Evolutionary conservation across 2,329 filamentous ascomycete genomes (phyloP).

Genomic region (Neoarthrinium moseri): DNA sequence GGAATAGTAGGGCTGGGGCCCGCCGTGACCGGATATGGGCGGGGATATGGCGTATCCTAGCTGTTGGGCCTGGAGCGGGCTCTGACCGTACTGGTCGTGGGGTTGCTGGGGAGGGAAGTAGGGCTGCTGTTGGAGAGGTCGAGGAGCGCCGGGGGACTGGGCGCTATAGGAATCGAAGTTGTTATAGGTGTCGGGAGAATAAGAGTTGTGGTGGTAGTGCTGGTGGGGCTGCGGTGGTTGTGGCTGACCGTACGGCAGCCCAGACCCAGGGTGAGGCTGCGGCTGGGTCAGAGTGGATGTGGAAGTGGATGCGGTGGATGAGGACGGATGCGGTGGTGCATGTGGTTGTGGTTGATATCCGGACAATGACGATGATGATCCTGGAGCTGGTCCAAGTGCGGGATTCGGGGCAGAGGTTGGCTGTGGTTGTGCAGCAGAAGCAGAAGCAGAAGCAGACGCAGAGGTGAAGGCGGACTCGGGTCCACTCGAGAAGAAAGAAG

Average conservation of each 20-base stretch:
- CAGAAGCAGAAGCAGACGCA: too few species aligned
- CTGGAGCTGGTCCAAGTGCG: not conserved
- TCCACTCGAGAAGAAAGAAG: constrained; percentile 45
- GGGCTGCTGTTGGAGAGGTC: constrained; percentile 1
- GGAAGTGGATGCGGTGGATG: too few species aligned
- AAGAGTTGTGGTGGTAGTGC: constrained; percentile 20
- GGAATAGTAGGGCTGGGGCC: constrained; percentile 21
- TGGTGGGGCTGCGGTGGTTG: constrained; percentile 27
- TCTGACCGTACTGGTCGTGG: constrained; percentile 11
- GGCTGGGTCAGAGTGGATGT: not conserved
- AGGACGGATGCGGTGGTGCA: too few species aligned
- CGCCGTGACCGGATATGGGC: constrained; percentile 5
- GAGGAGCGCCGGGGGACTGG: constrained; percentile 13
- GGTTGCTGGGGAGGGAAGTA: constrained; percentile 13
- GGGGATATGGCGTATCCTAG: constrained; percentile 7
- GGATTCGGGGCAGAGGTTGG: not conserved
- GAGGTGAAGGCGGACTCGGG: constrained; percentile 1
- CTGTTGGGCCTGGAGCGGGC: constrained; percentile 16
- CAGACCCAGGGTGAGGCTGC: constrained; percentile 7
- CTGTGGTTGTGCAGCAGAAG: too few species aligned
- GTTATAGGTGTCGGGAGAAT: constrained; percentile 6
- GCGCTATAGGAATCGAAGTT: constrained; percentile 13
- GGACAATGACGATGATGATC: not conserved
- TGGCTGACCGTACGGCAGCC: constrained; percentile 23
- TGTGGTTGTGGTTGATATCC: too few species aligned